These are phyloP conservation scores for Pichia sp. DNA, from an alignment of 1,139 yeast genomes.

Conservation along the genomic window DNA sequence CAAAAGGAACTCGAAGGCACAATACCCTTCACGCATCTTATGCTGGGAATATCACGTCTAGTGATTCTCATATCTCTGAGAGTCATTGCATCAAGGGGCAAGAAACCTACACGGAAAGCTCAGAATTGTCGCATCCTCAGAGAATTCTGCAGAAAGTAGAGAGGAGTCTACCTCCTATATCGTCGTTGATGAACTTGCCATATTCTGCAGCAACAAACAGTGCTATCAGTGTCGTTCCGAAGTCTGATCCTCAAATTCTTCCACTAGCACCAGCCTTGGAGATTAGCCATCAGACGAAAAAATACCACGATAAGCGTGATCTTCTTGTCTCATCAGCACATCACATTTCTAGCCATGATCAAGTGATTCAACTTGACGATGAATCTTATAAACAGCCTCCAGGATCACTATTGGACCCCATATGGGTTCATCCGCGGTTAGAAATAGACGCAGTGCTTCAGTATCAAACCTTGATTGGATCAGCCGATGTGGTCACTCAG, in stretches of 20 bases:
- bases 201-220: background rate
- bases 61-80: no score
- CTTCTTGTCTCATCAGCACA: background rate
- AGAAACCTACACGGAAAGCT: no score
- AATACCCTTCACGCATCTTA: no score
- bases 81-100: no score
- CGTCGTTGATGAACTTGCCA: slow-evolving; percentile 1
- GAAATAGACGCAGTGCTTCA: slow-evolving; percentile 25
- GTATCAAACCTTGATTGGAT: slow-evolving; percentile 21
- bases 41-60: no score
- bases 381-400: background rate
- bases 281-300: slow-evolving; percentile 6
- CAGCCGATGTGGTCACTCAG: slow-evolving; percentile 14
- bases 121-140: no score
- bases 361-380: background rate
- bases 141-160: no score
- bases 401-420: no score
- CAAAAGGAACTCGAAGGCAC: background rate
- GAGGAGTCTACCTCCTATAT: slow-evolving; percentile 3
- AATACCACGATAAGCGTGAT: slow-evolving; percentile 6
- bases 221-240: background rate
- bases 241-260: slow-evolving; percentile 1
- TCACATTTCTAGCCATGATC: no score
- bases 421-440: slow-evolving; percentile 28
- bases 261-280: slow-evolving; percentile 11